Conservation (phyloP, 176 grass and related monocot species). For the Poa pratensis region DNA sequence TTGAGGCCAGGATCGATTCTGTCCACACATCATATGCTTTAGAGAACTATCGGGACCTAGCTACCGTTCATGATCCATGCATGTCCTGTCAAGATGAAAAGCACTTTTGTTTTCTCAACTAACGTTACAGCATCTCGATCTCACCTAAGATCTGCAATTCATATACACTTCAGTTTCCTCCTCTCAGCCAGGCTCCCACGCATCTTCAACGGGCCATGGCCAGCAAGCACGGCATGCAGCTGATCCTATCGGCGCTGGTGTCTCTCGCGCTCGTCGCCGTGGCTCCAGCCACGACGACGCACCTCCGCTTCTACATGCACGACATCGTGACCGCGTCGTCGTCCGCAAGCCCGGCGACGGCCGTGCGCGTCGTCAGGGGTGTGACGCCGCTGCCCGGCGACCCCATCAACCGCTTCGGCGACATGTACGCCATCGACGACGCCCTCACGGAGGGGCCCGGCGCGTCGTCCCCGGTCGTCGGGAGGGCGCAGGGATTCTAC, state of each 20-base stretch:
- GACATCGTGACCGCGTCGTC: conserved; percentile 41
- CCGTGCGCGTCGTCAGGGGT: conserved; percentile 39
- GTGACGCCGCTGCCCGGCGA: not conserved
- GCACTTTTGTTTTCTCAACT: too few relatives aligned
- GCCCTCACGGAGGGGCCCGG: conserved; percentile 47
- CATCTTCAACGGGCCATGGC: conserved; percentile 7
- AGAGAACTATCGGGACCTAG: too few relatives aligned
- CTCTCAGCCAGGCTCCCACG: not conserved
- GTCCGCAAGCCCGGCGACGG: conserved; percentile 32
- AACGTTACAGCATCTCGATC: too few relatives aligned
- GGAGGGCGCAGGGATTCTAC: conserved; percentile 64
- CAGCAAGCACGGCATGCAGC: not conserved
- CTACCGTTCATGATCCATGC: too few relatives aligned
- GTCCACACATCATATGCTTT: too few relatives aligned
- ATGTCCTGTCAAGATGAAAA: too few relatives aligned
- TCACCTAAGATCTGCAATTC: too few relatives aligned
- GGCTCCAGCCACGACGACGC: conserved; percentile 15
- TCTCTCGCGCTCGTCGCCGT: not conserved
- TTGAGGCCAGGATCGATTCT: too few relatives aligned
- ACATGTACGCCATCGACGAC: conserved; percentile 65
- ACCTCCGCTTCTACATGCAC: conserved; percentile 76
- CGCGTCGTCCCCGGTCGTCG: conserved; percentile 35
- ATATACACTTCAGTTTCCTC: not conserved
- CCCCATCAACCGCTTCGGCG: conserved; percentile 47
- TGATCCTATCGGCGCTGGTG: not conserved